A percentile compares a stretch with the other conserved stretches of the same genome.
phyloP scores from a whole-genome alignment of 495 filamentous ascomycete genomes.

The Penicillium canescens region DNA sequence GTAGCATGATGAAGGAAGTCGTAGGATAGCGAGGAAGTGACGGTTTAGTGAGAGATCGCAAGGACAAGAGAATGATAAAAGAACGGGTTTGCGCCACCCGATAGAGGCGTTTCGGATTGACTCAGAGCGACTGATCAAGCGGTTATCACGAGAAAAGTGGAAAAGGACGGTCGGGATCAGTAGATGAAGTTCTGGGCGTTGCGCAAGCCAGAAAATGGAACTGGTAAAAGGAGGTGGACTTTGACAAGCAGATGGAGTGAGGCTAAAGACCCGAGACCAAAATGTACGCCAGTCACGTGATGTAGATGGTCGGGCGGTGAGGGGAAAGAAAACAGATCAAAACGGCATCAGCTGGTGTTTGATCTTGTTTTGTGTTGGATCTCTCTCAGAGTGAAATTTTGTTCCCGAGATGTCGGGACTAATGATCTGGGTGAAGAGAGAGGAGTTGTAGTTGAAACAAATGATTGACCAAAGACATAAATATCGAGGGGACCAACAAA shows the following conservation, averaged over 20 bases:
- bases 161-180: not conserved
- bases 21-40: not conserved
- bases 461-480: too few species aligned
- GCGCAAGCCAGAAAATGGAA: not conserved
- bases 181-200: not conserved
- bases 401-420: too few species aligned
- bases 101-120: conserved; percentile 7
- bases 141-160: not conserved
- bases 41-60: not conserved
- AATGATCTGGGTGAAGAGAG: too few species aligned
- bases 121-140: not conserved
- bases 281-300: conserved; percentile 1
- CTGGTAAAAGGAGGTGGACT: not conserved
- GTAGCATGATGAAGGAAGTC: conserved; percentile 19
- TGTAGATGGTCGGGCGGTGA: conserved; percentile 4
- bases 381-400: too few species aligned
- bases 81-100: conserved; percentile 12
- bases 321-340: not conserved
- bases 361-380: too few species aligned
- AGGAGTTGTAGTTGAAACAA: too few species aligned
- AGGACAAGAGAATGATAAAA: conserved; percentile 7
- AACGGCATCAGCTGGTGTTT: too few species aligned
- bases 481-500: too few species aligned
- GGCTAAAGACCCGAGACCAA: conserved; percentile 7
- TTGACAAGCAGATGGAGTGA: not conserved